Base-by-base conservation (phyloP, 2,329 filamentous ascomycete genomes). In the Talaromyces pinophilus region DNA sequence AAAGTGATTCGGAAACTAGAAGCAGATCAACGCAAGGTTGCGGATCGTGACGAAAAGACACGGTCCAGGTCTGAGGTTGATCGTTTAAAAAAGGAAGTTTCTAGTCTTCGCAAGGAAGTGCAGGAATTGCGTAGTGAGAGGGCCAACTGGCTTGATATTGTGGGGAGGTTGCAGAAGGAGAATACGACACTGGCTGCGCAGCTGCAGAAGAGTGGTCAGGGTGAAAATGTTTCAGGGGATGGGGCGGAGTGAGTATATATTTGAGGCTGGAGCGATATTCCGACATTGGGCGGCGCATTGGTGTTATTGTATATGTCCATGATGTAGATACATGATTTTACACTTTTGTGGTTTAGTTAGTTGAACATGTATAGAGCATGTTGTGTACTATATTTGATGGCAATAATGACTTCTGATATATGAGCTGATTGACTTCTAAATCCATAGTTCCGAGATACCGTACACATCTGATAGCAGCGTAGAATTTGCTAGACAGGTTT, bases 101-200 rank as follows among this genome's bases (percentile, higher is more conserved):
- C 77, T 0, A 74, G 79, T 15, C 71, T 84, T 33, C 81, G 82
- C 67, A 77, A 81, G 57, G 86, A 84, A 70, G 77, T 82, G 11
- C 80, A 83, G 22, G 72, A 80, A 30, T 71, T 84, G 55, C 80
- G 83, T 65, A 70, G 76, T 48, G 85, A 87, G 74, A 82, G 85
- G 62, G 77, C 79, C 65, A 72, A 85, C 63, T 78, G 86, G 71
- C 75, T 82, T 60, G 74, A 75, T 71, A 81, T 86, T 73, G 79
- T 88, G 67, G 82, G 81, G 35, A 82, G 83, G 44, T 71, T 88
- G 74, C 86, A 88, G 76, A 79, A 76, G 52, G 85, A 88, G 78
- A 88, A 88, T 73, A 85, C 83, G 15, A 76, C 73, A 40, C 72
- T 89, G 64, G 70, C 67, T 50, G 70, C 68, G 17, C 38, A 57